Base-by-base conservation (phyloP, 768 basidiomycete species). In the Coprinopsis marcescibilis region DNA sequence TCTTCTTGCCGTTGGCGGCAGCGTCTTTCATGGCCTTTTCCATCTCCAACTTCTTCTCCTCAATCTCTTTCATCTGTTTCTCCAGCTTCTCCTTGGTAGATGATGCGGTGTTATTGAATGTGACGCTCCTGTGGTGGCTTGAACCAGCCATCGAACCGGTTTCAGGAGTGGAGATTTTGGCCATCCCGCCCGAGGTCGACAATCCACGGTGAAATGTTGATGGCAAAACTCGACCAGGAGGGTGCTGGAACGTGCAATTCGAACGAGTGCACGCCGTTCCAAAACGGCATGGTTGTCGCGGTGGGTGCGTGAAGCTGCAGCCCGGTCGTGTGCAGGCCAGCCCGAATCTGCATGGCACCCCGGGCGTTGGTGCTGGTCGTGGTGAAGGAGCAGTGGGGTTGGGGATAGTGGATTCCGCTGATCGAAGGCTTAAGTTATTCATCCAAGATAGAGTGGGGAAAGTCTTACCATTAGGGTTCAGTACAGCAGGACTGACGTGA, bases 171-270 rank as follows among this genome's bases (percentile, higher is more conserved):
- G 69, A 60, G 0, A 87, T 77, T 43, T 59, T 84, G 32, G 85
- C 80, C 52, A 85, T 54, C 5, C 83, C 81, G 0, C 77, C 75
- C 21, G 65, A 72, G 3, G 76, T 69, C 13, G 79, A 73, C 21
- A 91, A 63, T 0, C 89, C 88, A 17, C 87, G 83, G 58, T 91
- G 86, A 75, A 92, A 92, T 11, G 81, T 69, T 2, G 80, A 72
- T 2, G 89, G 89, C 6, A 90, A 72, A 19, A 87, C 85, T 11
- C 89, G 84, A 8, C 85, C 86, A 47, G 88, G 81, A 0, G 95
- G 95, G 60, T 99, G 95, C 52, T 88, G 81, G 74, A 85, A 99
- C n/a, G 81, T 66, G 63, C 95, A 98, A 52, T 81, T 76, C 26
- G 82, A 80, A 45, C 90, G 81, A 7, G 91, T 96, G 64, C 95